phyloP scores from a whole-genome alignment of 2,329 filamentous ascomycete genomes.

The Juglanconis oblonga region DNA sequence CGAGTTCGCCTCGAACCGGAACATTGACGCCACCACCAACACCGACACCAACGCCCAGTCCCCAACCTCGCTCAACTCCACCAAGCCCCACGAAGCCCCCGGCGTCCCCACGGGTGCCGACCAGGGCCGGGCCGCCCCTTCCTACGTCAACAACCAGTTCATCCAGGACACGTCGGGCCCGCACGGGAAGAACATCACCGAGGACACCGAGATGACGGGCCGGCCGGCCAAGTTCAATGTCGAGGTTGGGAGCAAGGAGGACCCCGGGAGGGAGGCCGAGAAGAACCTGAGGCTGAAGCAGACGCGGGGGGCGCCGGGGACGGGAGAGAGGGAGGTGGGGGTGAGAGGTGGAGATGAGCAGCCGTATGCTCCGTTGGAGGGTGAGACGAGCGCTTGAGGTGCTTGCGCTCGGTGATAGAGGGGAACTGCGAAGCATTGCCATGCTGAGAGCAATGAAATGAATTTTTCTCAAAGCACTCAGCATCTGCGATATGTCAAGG shows the following conservation, averaged over 20 bases:
- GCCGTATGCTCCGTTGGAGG: constrained; percentile 9
- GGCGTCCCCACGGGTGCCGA: constrained; percentile 6
- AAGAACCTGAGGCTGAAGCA: constrained; percentile 3
- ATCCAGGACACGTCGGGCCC: constrained; percentile 17
- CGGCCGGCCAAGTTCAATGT: constrained; percentile 21
- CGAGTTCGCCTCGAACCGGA: constrained; percentile 57
- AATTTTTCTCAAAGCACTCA: no score
- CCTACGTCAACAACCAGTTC: constrained; percentile 20
- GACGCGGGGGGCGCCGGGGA: constrained; percentile 5
- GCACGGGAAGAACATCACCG: constrained; percentile 26
- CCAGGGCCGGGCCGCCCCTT: constrained; percentile 22
- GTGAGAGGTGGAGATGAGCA: constrained; percentile 5
- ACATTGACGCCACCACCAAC: neutral
- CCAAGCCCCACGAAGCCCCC: neutral
- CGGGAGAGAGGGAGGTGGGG: constrained; percentile 8
- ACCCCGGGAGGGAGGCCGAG: constrained; percentile 21
- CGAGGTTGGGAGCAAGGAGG: constrained; percentile 25
- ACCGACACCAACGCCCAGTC: neutral
- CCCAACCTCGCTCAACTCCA: neutral
- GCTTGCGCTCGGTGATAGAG: no score
- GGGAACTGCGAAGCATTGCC: no score
- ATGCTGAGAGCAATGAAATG: no score
- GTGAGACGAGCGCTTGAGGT: constrained; percentile 1
- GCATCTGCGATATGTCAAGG: no score
- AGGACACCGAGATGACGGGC: constrained; percentile 24